Conservation (phyloP, 2,329 filamentous ascomycete genomes). For the Pyricularia pennisetigena region DNA sequence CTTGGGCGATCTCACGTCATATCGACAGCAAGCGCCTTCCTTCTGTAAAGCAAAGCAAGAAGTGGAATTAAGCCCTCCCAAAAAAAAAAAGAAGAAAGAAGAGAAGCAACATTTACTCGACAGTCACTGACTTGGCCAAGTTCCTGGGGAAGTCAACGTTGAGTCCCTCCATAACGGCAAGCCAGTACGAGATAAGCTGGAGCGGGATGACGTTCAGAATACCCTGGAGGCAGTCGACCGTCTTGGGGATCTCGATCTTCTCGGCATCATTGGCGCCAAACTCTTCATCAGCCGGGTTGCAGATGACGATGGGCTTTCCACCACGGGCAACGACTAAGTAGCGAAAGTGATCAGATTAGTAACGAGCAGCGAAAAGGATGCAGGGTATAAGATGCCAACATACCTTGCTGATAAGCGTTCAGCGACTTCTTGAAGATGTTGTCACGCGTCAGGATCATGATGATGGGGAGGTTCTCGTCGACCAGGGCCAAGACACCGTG, state of each 20-base stretch:
- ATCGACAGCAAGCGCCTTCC: background rate
- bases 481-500: conserved; percentile 96
- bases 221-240: conserved; percentile 90
- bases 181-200: conserved; percentile 98
- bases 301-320: conserved; percentile 97
- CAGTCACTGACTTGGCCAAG: conserved; percentile 96
- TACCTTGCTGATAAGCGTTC: conserved; percentile 96
- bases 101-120: conserved; percentile 57
- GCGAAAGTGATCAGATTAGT: conserved; percentile 13
- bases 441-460: conserved; percentile 98
- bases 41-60: background rate
- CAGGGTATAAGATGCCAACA: conserved; percentile 17
- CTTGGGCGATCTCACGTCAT: background rate
- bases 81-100: background rate
- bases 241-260: conserved; percentile 96
- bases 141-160: conserved; percentile 99
- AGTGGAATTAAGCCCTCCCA: background rate
- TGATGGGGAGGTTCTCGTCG: conserved; percentile 96
- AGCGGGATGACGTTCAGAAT: conserved; percentile 96
- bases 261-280: conserved; percentile 83
- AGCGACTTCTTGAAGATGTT: conserved; percentile 97
- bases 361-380: background rate
- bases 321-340: conserved; percentile 77
- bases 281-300: conserved; percentile 82
- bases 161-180: conserved; percentile 88